These are phyloP conservation scores for Rhizomucor pusillus DNA, from an alignment of 371 early-diverging fungal species.

Conservation along the genomic window DNA sequence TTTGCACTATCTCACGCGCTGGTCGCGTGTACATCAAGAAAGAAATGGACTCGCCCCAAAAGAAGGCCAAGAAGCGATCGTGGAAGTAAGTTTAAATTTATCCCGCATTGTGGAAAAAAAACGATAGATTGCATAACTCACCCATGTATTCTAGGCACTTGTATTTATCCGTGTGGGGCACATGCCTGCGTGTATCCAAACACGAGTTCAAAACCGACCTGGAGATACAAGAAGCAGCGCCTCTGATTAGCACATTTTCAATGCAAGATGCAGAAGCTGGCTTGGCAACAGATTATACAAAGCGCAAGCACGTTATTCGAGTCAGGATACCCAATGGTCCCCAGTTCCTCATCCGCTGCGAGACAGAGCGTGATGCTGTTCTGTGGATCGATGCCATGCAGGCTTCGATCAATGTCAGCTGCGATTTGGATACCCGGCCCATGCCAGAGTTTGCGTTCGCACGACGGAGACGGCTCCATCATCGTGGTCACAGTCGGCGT, in stretches of 20 bases:
- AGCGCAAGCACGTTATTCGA: slow-evolving; percentile 37
- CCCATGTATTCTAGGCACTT: background rate
- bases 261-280: slow-evolving; percentile 38
- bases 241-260: slow-evolving; percentile 20
- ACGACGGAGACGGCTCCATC: slow-evolving; percentile 20
- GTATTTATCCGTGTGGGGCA: slow-evolving; percentile 12
- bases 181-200: slow-evolving; percentile 16
- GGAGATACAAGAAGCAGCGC: background rate
- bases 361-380: slow-evolving; percentile 15
- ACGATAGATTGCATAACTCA: background rate
- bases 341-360: slow-evolving; percentile 33
- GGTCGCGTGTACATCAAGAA: slow-evolving; percentile 20
- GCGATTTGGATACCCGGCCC: slow-evolving; percentile 31
- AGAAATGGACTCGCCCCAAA: slow-evolving; percentile 19
- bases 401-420: slow-evolving; percentile 38
- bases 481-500: slow-evolving; percentile 17
- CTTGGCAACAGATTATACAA: slow-evolving; percentile 37
- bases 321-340: slow-evolving; percentile 32
- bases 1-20: slow-evolving; percentile 25
- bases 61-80: slow-evolving; percentile 17
- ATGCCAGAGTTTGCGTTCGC: slow-evolving; percentile 45
- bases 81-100: slow-evolving; percentile 22
- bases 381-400: slow-evolving; percentile 40
- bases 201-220: slow-evolving; percentile 14
- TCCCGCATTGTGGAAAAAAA: background rate